Base-by-base conservation (phyloP, 257 asterid genomes). In the Petunia axillaris region DNA sequence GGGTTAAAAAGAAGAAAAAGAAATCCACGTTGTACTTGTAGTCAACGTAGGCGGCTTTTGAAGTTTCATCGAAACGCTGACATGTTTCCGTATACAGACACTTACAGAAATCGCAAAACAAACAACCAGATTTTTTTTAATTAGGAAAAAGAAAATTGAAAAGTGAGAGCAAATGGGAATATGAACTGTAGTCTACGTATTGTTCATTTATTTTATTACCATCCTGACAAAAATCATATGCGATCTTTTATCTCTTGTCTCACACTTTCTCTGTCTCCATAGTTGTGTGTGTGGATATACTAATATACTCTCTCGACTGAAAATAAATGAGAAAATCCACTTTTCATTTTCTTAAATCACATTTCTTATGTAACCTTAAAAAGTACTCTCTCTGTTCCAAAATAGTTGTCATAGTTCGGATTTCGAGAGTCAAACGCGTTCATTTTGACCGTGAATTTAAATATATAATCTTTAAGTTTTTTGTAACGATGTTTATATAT, bases 21-120 rank as follows among this genome's bases (percentile, higher is more conserved):
- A 35, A 5, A 38, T 70, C 76, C 79, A 82, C 83, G 77, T 80
- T 80, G 79, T 57, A 43, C 63, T 7, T 55, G 44, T 53, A 60
- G 91, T 86, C 91, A 84, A 79, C 62, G 79, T 58, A 52, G 89
- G 86, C 88, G 84, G 87, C 89, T 83, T 13, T 13, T 83, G 75
- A 75, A 77, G 78, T 77, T 84, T 85, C 41, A 70, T 63, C 84
- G 36, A 65, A 44, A 39, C 41, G 35, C 54, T 3, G 15, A 53
- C 43, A 54, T 58, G 54, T 52, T 57, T 44, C 65, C 7, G 35
- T 48, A 10, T 11, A 1, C 43, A 38, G 37, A 43, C 64, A 52
- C 11, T 39, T 41, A 4, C 54, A 67, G 9, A 82, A 46, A 71
- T 46, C 4, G 5, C 11, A 48, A 48, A 16, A 25, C 4, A 1